Conservation (phyloP, 345 rosid species). For the Citrus sp. region DNA sequence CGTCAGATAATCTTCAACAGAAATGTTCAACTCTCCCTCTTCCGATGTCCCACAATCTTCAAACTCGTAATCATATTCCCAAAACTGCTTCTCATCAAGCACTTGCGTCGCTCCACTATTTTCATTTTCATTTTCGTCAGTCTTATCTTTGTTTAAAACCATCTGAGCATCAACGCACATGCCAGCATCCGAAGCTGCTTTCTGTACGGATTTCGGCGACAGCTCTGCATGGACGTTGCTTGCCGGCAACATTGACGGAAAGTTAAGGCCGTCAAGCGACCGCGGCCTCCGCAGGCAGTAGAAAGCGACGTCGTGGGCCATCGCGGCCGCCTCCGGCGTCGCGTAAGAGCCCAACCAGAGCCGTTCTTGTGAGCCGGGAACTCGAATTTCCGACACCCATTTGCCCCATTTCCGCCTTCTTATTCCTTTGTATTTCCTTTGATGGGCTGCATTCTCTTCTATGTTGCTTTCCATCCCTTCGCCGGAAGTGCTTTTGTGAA, state of each 20-base stretch:
- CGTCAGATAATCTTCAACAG: slow-evolving; percentile 69
- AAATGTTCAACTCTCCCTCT: slow-evolving; percentile 37
- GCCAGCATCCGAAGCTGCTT: slow-evolving; percentile 80
- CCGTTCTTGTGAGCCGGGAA: slow-evolving; percentile 67
- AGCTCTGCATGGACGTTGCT: slow-evolving; percentile 25
- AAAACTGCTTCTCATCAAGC: slow-evolving; percentile 2
- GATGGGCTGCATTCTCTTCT: slow-evolving; percentile 18
- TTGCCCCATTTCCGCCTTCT: slow-evolving; percentile 94
- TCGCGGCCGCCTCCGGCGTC: slow-evolving; percentile 68
- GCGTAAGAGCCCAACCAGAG: slow-evolving; percentile 86
- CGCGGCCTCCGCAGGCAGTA: slow-evolving; percentile 54
- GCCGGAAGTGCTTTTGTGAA: background rate
- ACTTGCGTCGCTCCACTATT: background rate
- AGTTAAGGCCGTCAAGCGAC: slow-evolving; percentile 37
- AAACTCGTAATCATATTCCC: slow-evolving; percentile 2
- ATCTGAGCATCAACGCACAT: slow-evolving; percentile 68
- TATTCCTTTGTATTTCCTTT: slow-evolving; percentile 61
- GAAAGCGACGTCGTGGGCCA: slow-evolving; percentile 79
- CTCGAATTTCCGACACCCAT: slow-evolving; percentile 89
- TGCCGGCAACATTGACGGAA: slow-evolving; percentile 53
- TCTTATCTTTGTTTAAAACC: slow-evolving; percentile 10
- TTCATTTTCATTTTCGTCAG: background rate
- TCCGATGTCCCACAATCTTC: slow-evolving; percentile 8
- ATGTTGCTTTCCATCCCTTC: slow-evolving; percentile 10
- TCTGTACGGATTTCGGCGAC: slow-evolving; percentile 70